Evolutionary conservation across 163 green algal species (phyloP).

Genomic region (Scenedesmus sp.): DNA sequence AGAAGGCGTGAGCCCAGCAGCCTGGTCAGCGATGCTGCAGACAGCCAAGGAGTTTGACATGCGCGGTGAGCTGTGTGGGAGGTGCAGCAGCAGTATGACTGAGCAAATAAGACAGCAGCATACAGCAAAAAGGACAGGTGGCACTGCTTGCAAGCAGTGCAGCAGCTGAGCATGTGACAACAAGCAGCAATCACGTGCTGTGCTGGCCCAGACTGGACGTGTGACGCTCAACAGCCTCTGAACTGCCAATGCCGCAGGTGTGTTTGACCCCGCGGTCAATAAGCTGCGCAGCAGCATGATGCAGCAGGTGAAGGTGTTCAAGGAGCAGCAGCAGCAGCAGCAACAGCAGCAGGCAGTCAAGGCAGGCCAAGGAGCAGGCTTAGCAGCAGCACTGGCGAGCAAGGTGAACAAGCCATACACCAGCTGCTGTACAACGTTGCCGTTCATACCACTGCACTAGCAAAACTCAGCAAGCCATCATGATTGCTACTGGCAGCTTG

Average conservation of each 20-base stretch:
- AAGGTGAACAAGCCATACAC: not conserved
- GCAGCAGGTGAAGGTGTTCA: slow-evolving; percentile 37
- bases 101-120: not conserved
- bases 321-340: slow-evolving; percentile 24
- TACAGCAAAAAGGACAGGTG: not conserved
- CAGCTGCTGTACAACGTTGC: not conserved
- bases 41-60: slow-evolving; percentile 12
- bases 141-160: not conserved
- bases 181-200: not conserved
- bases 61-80: not conserved
- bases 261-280: slow-evolving; percentile 26
- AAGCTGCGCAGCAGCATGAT: slow-evolving; percentile 41
- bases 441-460: not conserved
- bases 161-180: not conserved
- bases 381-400: not conserved
- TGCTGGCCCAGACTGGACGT: not conserved
- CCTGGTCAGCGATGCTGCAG: slow-evolving; percentile 33
- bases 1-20: slow-evolving; percentile 11
- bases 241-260: not conserved
- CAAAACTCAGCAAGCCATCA: not conserved
- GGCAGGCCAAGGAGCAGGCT: not conserved
- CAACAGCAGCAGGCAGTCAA: not conserved
- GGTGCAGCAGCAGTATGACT: not conserved
- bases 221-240: not conserved
- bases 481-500: not conserved